These are phyloP conservation scores for Ascosphaera acerosa DNA, from an alignment of 2,329 filamentous ascomycete genomes.

Conservation along the genomic window DNA sequence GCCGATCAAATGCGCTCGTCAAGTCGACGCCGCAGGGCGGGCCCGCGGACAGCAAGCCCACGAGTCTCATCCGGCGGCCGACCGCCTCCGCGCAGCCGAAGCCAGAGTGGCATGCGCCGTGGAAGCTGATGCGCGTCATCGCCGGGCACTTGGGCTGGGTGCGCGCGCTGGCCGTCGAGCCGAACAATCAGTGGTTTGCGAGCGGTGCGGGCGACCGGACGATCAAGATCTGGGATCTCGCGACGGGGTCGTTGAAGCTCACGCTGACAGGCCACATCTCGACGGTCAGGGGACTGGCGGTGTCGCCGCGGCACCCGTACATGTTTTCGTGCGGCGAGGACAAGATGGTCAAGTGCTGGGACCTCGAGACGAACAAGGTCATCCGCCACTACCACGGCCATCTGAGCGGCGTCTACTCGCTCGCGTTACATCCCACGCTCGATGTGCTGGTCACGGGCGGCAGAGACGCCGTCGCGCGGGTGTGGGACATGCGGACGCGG, in stretches of 20 bases:
- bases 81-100: slow-evolving; percentile 38
- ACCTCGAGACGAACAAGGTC: slow-evolving; percentile 97
- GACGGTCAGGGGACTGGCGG: slow-evolving; percentile 71
- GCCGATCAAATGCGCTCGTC: slow-evolving; percentile 31
- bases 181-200: slow-evolving; percentile 92
- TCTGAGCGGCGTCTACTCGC: slow-evolving; percentile 79
- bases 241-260: slow-evolving; percentile 56
- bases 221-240: slow-evolving; percentile 97
- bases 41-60: slow-evolving; percentile 23
- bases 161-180: slow-evolving; percentile 66
- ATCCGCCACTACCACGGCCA: slow-evolving; percentile 96
- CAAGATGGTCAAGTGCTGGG: slow-evolving; percentile 99
- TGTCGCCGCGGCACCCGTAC: slow-evolving; percentile 84
- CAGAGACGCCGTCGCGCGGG: slow-evolving; percentile 74
- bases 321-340: slow-evolving; percentile 95
- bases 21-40: slow-evolving; percentile 13
- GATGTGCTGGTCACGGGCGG: slow-evolving; percentile 90
- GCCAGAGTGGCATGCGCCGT: slow-evolving; percentile 91
- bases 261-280: slow-evolving; percentile 89
- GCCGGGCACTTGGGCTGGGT: slow-evolving; percentile 95
- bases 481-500: slow-evolving; percentile 96
- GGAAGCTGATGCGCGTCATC: slow-evolving; percentile 96
- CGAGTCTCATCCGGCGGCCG: slow-evolving; percentile 36
- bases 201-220: slow-evolving; percentile 86
- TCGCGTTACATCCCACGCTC: slow-evolving; percentile 78